Conservation (phyloP, 1,139 yeast species). For the Candida albicans region DNA sequence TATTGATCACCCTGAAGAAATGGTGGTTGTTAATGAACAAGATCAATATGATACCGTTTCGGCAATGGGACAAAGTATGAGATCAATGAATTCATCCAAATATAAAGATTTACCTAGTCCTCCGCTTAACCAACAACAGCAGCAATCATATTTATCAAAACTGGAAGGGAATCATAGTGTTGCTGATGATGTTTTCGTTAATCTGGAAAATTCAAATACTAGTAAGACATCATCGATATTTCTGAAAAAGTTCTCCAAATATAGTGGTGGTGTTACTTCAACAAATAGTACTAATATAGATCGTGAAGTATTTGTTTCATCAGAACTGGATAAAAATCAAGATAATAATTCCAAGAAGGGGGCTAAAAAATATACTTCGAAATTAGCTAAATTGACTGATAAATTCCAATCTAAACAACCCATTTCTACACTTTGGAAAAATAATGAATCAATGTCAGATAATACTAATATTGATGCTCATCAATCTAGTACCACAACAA, state of each 20-base stretch:
- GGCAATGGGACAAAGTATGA: slow-evolving; percentile 1
- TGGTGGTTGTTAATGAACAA: slow-evolving; percentile 4
- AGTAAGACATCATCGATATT: slow-evolving; percentile 15
- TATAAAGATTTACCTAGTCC: slow-evolving; percentile 2
- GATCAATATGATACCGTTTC: slow-evolving; percentile 1
- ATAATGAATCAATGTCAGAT: background rate
- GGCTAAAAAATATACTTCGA: slow-evolving; percentile 24
- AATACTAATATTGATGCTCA: background rate
- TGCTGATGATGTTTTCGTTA: slow-evolving; percentile 32
- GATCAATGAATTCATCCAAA: slow-evolving; percentile 3
- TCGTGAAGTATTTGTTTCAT: slow-evolving; percentile 16
- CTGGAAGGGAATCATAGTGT: slow-evolving; percentile 9
- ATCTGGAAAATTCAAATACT: slow-evolving; percentile 16
- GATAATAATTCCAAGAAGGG: slow-evolving; percentile 17
- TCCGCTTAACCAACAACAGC: slow-evolving; percentile 2
- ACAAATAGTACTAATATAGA: slow-evolving; percentile 11
- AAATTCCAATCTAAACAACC: slow-evolving; percentile 41
- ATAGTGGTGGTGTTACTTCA: slow-evolving; percentile 6
- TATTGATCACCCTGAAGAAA: slow-evolving; percentile 6
- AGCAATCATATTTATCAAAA: background rate
- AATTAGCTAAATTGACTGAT: slow-evolving; percentile 32
- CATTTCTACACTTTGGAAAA: slow-evolving; percentile 26
- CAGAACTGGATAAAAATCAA: slow-evolving; percentile 9
- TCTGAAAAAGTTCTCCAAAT: slow-evolving; percentile 16
- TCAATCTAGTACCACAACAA: background rate